Percentiles rank a stretch among this genome's conserved stretches.
Conservation (phyloP, 768 basidiomycete genomes). For the Serendipita sp. region DNA sequence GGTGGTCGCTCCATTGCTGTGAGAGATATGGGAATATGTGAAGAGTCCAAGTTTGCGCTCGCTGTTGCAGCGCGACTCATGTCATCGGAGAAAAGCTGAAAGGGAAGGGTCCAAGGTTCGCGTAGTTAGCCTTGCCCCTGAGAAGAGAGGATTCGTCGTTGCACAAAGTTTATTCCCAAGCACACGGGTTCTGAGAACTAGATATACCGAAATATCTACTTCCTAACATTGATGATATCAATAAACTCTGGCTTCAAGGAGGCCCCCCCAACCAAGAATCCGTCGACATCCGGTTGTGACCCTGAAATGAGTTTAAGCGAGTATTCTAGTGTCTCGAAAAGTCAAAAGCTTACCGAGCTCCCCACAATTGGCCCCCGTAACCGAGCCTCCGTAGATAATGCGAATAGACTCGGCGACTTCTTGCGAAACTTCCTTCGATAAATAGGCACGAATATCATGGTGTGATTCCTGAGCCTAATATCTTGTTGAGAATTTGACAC, state of each 20-base stretch:
- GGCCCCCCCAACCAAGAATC: slow-evolving; percentile 95
- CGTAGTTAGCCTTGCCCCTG: neutral
- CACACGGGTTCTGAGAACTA: neutral
- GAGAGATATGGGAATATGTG: neutral
- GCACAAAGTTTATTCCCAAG: neutral
- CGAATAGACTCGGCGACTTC: slow-evolving; percentile 58
- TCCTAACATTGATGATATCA: slow-evolving; percentile 68
- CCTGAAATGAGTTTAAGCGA: slow-evolving; percentile 29
- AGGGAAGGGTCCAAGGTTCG: neutral
- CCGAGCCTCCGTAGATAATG: slow-evolving; percentile 94
- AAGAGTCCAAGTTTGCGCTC: neutral
- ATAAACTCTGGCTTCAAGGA: slow-evolving; percentile 96
- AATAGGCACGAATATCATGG: slow-evolving; percentile 60
- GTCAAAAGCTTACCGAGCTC: slow-evolving; percentile 54
- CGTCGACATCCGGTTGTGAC: slow-evolving; percentile 71
- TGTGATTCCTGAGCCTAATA: slow-evolving; percentile 86
- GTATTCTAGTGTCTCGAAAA: neutral
- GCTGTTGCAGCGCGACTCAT: neutral
- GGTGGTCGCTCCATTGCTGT: neutral
- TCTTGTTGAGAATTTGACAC: neutral
- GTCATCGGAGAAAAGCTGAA: neutral
- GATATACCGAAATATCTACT: slow-evolving; percentile 4
- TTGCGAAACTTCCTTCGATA: slow-evolving; percentile 46
- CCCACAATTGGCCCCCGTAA: slow-evolving; percentile 72
- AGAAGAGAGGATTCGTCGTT: neutral